A percentile compares a stretch with the other conserved stretches of the same genome.
Conservation (phyloP, 2,329 filamentous ascomycete genomes). For the Chrysoporthe deuterocubensis region DNA sequence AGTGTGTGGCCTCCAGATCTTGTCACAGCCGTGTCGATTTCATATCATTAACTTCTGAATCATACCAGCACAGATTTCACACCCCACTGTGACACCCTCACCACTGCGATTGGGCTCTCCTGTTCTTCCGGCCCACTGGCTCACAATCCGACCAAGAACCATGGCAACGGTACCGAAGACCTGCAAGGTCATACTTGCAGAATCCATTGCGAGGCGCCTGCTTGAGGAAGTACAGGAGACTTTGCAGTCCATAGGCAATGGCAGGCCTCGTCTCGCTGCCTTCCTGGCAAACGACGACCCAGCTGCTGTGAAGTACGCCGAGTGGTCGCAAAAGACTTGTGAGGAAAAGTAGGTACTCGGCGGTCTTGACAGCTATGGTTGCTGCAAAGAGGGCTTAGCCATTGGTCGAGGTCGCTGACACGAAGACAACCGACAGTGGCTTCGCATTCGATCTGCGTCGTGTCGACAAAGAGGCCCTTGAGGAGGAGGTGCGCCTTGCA, state of each 20-base stretch:
- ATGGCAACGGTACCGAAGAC: conserved; percentile 62
- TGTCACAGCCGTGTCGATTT: conserved; percentile 13
- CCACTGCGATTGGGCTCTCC: background rate
- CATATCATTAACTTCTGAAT: conserved; percentile 16
- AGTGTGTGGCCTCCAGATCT: conserved; percentile 8
- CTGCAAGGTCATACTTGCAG: conserved; percentile 93
- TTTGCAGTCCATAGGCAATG: conserved; percentile 36
- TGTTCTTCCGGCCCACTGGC: conserved; percentile 6
- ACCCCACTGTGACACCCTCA: background rate
- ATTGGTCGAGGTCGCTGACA: conserved; percentile 16
- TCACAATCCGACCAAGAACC: conserved; percentile 28
- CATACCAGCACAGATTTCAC: background rate
- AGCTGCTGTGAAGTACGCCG: conserved; percentile 88
- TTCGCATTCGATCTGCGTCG: conserved; percentile 86
- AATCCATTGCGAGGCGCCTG: conserved; percentile 82
- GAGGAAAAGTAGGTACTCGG: conserved; percentile 80
- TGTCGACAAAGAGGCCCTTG: conserved; percentile 84
- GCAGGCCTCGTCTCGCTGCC: conserved; percentile 74
- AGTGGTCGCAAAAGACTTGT: conserved; percentile 97
- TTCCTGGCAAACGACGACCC: conserved; percentile 93
- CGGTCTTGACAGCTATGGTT: background rate
- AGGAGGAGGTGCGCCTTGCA: conserved; percentile 84
- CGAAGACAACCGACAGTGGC: conserved; percentile 59
- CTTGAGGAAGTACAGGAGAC: conserved; percentile 71
- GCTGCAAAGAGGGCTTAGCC: background rate